Evolutionary conservation across 768 basidiomycete species (phyloP).

Genomic region (Xerocomellus amylosporus): DNA sequence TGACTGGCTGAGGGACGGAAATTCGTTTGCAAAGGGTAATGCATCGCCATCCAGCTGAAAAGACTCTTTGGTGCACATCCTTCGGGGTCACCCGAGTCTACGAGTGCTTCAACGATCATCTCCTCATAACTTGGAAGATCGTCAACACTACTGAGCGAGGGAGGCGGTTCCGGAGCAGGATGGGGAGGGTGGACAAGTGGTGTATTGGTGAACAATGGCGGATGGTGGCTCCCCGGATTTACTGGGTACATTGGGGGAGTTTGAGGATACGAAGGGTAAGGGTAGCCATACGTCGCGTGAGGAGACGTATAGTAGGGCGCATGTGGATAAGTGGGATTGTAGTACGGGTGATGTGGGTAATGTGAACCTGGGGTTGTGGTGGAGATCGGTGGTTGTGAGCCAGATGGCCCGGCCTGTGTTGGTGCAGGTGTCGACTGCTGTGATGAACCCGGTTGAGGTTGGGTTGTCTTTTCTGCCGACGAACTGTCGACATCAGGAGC

Average conservation of each 20-base stretch:
- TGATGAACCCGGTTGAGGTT: conserved; percentile 18
- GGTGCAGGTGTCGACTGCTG: conserved; percentile 21
- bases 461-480: conserved; percentile 13
- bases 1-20: conserved; percentile 89
- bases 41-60: conserved; percentile 79
- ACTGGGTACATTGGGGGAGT: conserved; percentile 32
- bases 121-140: conserved; percentile 87
- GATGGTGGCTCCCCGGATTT: conserved; percentile 27
- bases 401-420: conserved; percentile 21
- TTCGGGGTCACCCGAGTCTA: conserved; percentile 63
- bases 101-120: conserved; percentile 83
- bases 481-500: conserved; percentile 10
- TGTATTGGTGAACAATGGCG: conserved; percentile 37
- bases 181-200: conserved; percentile 35
- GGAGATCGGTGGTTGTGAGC: conserved; percentile 21
- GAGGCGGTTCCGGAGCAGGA: conserved; percentile 27
- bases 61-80: conserved; percentile 81
- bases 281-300: conserved; percentile 37
- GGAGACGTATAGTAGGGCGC: conserved; percentile 60
- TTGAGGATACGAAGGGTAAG: conserved; percentile 32
- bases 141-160: conserved; percentile 30
- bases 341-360: conserved; percentile 58
- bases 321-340: conserved; percentile 60
- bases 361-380: conserved; percentile 28
- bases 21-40: conserved; percentile 83